Evolutionary conservation across 495 filamentous ascomycete genomes (phyloP), one percentile per base, ranked within the genome.

Genomic region (Podospora anserina): DNA sequence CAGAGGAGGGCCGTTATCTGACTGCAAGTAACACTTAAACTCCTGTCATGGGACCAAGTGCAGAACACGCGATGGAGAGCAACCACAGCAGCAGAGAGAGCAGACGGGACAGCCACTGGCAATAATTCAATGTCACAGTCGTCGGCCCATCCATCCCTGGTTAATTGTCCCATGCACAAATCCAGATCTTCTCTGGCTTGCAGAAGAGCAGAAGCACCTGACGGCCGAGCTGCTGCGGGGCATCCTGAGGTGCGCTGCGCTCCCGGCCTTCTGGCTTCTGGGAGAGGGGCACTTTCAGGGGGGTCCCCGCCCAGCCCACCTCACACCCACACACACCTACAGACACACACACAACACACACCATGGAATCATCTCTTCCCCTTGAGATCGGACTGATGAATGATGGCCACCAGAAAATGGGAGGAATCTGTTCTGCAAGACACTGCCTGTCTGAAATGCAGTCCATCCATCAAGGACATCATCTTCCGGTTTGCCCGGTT

Each of bases 21-120:
- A 67, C 72, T 68, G 61, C 71, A 70, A 69, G 75, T 77, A 77
- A 75, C 75, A 66, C 66, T 66, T 65, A 68, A 63, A 75, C 32
- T 65, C 68, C 68, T 71, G 68, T 60, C 66, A 68, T 55, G 65
- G 32, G 61, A 65, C 54, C 39, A 58, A 57, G 67, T 71, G 67
- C 65, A 72, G 60, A 20, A 26, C 54, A 58, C 55, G n/a, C 18
- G 13, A 58, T 19, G 55, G 55, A 26, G 55, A 58, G 23, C 55
- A 58, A 58, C 55, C 55, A 5, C 55, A 58, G 64, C 72, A 59
- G 39, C 57, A 62, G 57, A 62, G 57, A 63, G 64, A 70, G 64
- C 71, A 65, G 63, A 69, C 32, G 58, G 63, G 57, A 66, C 55
- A 71, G 69, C 65, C 70, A 70, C 62, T 74, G 72, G 66, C 63